phyloP scores from a whole-genome alignment of 2,329 filamentous ascomycete species.

The Pseudogymnoascus pannorum region DNA sequence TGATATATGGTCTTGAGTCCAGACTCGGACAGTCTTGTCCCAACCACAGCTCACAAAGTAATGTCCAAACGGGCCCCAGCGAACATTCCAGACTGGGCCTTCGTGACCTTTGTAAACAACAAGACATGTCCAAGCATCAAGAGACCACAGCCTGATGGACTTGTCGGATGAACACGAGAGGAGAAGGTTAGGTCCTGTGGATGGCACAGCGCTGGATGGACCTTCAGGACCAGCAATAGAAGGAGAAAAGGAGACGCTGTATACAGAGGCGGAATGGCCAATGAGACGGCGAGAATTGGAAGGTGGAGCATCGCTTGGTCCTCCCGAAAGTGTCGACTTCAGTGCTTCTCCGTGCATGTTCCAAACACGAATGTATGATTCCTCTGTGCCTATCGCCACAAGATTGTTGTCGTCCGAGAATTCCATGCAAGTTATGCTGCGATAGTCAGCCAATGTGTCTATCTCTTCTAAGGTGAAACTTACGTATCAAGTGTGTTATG shows the following conservation, averaged over 20 bases:
- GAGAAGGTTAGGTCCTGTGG: conserved; percentile 63
- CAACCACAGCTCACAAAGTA: conserved; percentile 86
- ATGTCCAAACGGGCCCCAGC: conserved; percentile 88
- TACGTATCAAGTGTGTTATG: conserved; percentile 92
- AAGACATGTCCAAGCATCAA: conserved; percentile 86
- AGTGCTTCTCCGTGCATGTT: conserved; percentile 79
- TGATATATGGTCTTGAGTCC: conserved; percentile 88
- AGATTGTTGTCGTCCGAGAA: conserved; percentile 88
- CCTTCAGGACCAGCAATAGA: conserved; percentile 25
- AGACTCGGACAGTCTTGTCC: conserved; percentile 84
- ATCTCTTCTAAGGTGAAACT: conserved; percentile 28
- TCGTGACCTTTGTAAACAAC: conserved; percentile 93
- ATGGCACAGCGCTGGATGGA: conserved; percentile 22
- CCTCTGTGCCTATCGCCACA: conserved; percentile 80
- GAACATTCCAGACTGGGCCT: conserved; percentile 78
- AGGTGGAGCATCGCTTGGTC: conserved; percentile 54
- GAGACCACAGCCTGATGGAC: conserved; percentile 83
- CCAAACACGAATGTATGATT: conserved; percentile 96
- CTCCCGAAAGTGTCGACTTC: conserved; percentile 55
- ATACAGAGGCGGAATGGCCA: conserved; percentile 85
- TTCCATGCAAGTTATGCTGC: conserved; percentile 81
- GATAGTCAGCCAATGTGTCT: conserved; percentile 18
- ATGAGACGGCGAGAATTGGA: conserved; percentile 69
- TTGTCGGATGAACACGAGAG: conserved; percentile 84
- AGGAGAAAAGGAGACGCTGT: conserved; percentile 75